A percentile compares a stretch with the other conserved stretches of the same genome.
These are phyloP conservation scores for Annulohypoxylon stygium DNA, from an alignment of 495 filamentous ascomycete genomes.

Conservation along the genomic window DNA sequence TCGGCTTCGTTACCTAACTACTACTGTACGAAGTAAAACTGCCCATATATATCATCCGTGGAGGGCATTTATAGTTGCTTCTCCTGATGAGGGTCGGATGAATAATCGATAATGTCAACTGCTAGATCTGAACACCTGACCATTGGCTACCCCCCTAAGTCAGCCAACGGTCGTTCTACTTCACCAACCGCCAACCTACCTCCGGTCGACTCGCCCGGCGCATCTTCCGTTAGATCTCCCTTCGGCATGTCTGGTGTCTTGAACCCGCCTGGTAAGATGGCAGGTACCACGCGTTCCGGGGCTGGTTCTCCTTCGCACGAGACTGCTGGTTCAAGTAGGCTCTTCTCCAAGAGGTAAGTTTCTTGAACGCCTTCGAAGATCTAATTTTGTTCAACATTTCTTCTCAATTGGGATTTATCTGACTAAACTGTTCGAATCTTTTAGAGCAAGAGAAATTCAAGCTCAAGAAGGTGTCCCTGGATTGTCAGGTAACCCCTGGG, in stretches of 20 bases:
- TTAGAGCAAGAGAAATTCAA: constrained; percentile 94
- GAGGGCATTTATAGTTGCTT: constrained; percentile 48
- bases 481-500: constrained; percentile 88
- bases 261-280: constrained; percentile 74
- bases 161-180: constrained; percentile 73
- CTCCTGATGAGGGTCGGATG: constrained; percentile 62
- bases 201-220: constrained; percentile 82
- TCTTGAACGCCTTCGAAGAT: neutral
- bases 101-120: constrained; percentile 94
- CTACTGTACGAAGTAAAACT: constrained; percentile 37
- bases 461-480: constrained; percentile 85
- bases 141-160: constrained; percentile 76
- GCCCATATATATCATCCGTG: constrained; percentile 50
- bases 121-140: constrained; percentile 84
- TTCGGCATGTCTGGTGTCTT: constrained; percentile 77
- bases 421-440: constrained; percentile 39
- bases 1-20: constrained; percentile 40
- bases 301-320: constrained; percentile 98
- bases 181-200: constrained; percentile 90
- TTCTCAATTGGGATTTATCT: constrained; percentile 19
- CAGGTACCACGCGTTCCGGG: constrained; percentile 83
- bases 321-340: constrained; percentile 71
- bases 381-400: neutral
- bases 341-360: constrained; percentile 93
- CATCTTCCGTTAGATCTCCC: constrained; percentile 76